These are phyloP conservation scores for Sicyos edulis DNA, from an alignment of 306 rosid genomes.

Conservation along the genomic window DNA sequence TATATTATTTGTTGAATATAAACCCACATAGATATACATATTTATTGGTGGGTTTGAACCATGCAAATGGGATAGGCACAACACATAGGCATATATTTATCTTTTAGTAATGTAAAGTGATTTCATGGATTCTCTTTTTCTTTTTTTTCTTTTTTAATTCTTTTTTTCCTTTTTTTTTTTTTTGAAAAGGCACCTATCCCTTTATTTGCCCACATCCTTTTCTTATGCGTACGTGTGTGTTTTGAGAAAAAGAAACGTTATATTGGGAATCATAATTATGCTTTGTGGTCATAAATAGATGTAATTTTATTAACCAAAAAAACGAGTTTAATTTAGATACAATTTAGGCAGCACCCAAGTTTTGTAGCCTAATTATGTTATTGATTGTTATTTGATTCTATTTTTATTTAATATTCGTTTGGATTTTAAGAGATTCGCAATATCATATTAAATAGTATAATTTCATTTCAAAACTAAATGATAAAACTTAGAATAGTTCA, in stretches of 20 bases:
- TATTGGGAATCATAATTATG: neutral
- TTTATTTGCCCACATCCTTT: neutral
- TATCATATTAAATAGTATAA: no score
- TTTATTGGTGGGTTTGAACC: neutral
- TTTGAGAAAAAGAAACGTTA: neutral
- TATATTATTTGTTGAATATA: neutral
- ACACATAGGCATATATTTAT: neutral
- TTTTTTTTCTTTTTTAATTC: neutral
- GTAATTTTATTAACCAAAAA: conserved; percentile 8
- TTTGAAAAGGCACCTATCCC: neutral
- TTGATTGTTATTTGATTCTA: no score
- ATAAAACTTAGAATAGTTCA: no score
- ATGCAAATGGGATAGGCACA: neutral
- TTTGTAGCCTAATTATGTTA: no score
- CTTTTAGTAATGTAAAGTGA: conserved; percentile 7
- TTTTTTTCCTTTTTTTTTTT: no score
- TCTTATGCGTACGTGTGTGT: conserved; percentile 16
- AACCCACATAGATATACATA: neutral
- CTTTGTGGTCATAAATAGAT: no score
- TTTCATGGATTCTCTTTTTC: neutral
- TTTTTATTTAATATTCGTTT: no score
- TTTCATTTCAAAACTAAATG: no score
- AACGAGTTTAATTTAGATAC: neutral
- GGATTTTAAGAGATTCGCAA: no score
- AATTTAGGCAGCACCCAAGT: no score